These are phyloP conservation scores for Phoma herbarum DNA, from an alignment of 2,329 filamentous ascomycete species.

Conservation along the genomic window DNA sequence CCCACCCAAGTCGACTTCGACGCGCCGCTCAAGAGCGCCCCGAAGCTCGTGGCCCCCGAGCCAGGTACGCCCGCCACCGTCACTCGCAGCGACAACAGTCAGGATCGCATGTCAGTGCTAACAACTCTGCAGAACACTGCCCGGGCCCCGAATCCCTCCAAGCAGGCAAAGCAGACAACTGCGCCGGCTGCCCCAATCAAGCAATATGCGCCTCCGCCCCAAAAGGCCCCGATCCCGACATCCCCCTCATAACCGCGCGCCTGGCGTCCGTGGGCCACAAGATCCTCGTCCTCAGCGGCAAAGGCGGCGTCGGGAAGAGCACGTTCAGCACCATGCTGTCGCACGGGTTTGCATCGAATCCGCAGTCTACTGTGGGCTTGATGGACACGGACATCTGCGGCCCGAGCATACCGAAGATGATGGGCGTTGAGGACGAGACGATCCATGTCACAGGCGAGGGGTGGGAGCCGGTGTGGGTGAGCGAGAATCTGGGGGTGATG, in stretches of 20 bases:
- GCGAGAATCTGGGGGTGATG: conserved; percentile 95
- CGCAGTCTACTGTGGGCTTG: conserved; percentile 81
- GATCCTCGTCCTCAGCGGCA: conserved; percentile 89
- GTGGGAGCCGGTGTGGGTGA: conserved; percentile 95
- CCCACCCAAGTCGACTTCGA: conserved; percentile 73
- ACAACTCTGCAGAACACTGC: conserved; percentile 74
- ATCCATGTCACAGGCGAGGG: conserved; percentile 89
- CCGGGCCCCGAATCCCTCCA: conserved; percentile 84
- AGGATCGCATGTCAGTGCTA: conserved; percentile 43
- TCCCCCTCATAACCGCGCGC: conserved; percentile 84
- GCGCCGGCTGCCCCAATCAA: conserved; percentile 95
- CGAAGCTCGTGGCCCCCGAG: conserved; percentile 89
- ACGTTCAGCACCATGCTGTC: conserved; percentile 90
- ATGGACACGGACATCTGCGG: conserved; percentile 99
- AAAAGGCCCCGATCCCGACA: conserved; percentile 94
- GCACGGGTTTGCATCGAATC: conserved; percentile 86
- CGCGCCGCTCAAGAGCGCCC: conserved; percentile 78
- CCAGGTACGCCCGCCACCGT: conserved; percentile 63
- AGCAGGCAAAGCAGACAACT: conserved; percentile 76
- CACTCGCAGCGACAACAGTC: conserved; percentile 63
- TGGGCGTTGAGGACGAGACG: conserved; percentile 93
- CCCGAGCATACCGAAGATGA: conserved; percentile 97
- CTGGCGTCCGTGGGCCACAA: conserved; percentile 87
- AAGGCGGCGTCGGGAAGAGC: conserved; percentile 96
- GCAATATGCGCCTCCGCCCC: conserved; percentile 91